Evolutionary conservation across 345 rosid genomes (phyloP), one percentile per base, ranked within the genome.

Genomic region (Melaleuca alternifolia): DNA sequence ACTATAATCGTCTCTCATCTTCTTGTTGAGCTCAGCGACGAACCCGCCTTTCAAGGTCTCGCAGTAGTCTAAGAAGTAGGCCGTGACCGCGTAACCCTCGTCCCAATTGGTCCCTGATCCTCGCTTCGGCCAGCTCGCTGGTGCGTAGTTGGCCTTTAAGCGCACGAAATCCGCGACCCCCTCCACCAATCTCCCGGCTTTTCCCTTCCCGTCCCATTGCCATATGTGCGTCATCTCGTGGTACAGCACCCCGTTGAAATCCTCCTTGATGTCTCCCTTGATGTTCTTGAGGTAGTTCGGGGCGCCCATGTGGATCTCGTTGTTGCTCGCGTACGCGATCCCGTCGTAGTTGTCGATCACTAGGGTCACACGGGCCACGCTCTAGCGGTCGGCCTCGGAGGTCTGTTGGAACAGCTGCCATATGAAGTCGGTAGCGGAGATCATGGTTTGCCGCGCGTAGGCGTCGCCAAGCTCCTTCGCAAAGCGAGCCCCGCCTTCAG

Each of bases 11-110:
- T n/a, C n/a, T n/a, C n/a, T n/a, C n/a, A n/a, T n/a, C n/a, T n/a
- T n/a, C n/a, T n/a, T n/a, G n/a, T n/a, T n/a, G n/a, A n/a, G n/a
- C n/a, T n/a, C n/a, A n/a, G n/a, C n/a, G n/a, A n/a, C n/a, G n/a
- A n/a, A n/a, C n/a, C n/a, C n/a, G n/a, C n/a, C n/a, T n/a, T n/a
- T n/a, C n/a, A n/a, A n/a, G n/a, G n/a, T n/a, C n/a, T n/a, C n/a
- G n/a, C n/a, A n/a, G n/a, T n/a, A n/a, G n/a, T n/a, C n/a, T n/a
- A n/a, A n/a, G n/a, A n/a, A n/a, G n/a, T 92, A 87, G 1, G 95
- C 94, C 1, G 98, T 94, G 14, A 94, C 92, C 33, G 95, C 97
- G 7, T 94, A 95, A 0, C 98, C 96, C 16, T 94, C 94, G 44
- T 96, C 95, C 97, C 97, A 94, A 54, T 88, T 85, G 50, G 90